A percentile compares a stretch with the other conserved stretches of the same genome.
These are phyloP conservation scores for Oryza longistaminata DNA, from an alignment of 176 grass and related monocot genomes.

Conservation along the genomic window DNA sequence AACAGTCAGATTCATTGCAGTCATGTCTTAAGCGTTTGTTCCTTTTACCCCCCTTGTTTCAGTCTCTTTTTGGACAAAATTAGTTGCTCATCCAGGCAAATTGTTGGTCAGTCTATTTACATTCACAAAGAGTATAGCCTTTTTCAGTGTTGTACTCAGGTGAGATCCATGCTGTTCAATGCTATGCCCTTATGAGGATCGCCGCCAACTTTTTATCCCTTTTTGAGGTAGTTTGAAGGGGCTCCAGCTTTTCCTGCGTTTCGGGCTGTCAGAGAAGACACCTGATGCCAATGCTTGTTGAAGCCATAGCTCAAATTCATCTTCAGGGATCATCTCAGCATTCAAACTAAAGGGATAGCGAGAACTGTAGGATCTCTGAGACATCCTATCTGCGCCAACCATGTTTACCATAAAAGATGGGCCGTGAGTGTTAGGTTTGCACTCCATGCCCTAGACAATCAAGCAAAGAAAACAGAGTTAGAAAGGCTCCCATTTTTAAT, in stretches of 20 bases:
- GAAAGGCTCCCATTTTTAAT: background rate
- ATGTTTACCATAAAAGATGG: constrained; percentile 99
- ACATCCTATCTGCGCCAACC: constrained; percentile 75
- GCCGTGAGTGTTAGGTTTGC: constrained; percentile 93
- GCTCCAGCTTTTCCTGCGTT: constrained; percentile 94
- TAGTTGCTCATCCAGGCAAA: constrained; percentile 43
- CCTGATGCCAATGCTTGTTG: constrained; percentile 89
- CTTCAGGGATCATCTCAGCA: constrained; percentile 87
- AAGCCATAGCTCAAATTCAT: constrained; percentile 90
- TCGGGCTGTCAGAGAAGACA: constrained; percentile 87
- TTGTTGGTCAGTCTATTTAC: constrained; percentile 67
- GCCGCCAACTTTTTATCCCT: constrained; percentile 77
- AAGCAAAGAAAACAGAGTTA: constrained; percentile 26
- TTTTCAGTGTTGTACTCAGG: constrained; percentile 15
- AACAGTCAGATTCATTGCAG: background rate
- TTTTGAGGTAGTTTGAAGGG: constrained; percentile 93
- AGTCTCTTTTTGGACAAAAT: constrained; percentile 45
- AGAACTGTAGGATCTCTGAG: constrained; percentile 62
- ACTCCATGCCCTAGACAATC: constrained; percentile 82
- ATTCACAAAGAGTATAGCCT: constrained; percentile 34
- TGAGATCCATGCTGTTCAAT: background rate
- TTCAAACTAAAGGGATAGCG: constrained; percentile 88
- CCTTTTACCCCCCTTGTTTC: background rate
- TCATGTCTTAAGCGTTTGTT: constrained; percentile 22
- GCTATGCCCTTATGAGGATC: constrained; percentile 46